Percentiles rank a stretch among this genome's conserved stretches.
phyloP scores from a whole-genome alignment of 139 green algal genomes.

The Chlorella sorokiniana region DNA sequence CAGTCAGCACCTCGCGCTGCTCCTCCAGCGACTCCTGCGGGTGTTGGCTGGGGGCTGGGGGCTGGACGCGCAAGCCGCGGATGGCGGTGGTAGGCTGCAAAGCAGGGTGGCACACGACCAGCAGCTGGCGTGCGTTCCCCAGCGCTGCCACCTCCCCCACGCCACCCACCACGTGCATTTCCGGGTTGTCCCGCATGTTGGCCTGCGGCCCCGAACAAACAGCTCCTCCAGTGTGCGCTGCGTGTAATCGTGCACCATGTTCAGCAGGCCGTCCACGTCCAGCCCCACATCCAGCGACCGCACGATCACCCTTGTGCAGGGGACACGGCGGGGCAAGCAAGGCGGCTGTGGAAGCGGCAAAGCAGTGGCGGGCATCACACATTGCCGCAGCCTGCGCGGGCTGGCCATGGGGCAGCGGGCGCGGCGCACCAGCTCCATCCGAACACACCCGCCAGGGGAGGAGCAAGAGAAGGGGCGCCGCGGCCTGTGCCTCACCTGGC shows the following conservation, averaged over 20 bases:
- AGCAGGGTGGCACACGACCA: neutral
- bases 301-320: slow-evolving; percentile 40
- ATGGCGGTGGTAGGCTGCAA: neutral
- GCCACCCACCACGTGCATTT: slow-evolving; percentile 29
- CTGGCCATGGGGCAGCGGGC: no score
- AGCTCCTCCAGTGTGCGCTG: slow-evolving; percentile 57
- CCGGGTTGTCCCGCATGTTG: slow-evolving; percentile 37
- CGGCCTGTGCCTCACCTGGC: slow-evolving; percentile 48
- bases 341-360: neutral
- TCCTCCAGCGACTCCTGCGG: slow-evolving; percentile 51
- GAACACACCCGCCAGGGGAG: no score
- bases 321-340: neutral
- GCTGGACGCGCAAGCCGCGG: neutral
- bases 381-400: no score
- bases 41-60: neutral
- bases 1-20: slow-evolving; percentile 70
- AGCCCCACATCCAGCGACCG: slow-evolving; percentile 46
- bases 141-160: neutral
- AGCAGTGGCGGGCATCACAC: neutral
- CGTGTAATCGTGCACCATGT: slow-evolving; percentile 63
- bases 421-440: no score
- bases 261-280: slow-evolving; percentile 64
- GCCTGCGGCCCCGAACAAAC: slow-evolving; percentile 44
- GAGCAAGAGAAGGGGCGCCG: no score
- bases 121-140: no score